These are phyloP conservation scores for Sarocladiaceae sp. DNA, from an alignment of 2,329 filamentous ascomycete genomes.

Conservation along the genomic window DNA sequence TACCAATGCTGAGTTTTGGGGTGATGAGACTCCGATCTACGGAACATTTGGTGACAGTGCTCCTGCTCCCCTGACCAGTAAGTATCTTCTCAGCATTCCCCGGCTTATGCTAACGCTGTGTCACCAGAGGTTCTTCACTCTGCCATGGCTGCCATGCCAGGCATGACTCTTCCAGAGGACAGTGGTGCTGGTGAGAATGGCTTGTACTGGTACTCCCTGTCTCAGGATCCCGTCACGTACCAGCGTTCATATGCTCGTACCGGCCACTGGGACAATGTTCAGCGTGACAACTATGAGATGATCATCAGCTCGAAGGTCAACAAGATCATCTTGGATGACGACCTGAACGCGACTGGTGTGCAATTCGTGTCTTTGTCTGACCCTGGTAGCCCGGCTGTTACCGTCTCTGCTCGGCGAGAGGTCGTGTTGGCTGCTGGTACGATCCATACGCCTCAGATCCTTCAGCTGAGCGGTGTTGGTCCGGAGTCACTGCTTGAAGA, in stretches of 20 bases:
- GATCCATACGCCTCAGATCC: conserved; percentile 32
- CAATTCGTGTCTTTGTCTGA: conserved; percentile 20
- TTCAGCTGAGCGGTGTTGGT: conserved; percentile 42
- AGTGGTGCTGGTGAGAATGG: conserved; percentile 20
- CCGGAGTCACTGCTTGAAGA: conserved; percentile 26
- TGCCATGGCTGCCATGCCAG: conserved; percentile 21
- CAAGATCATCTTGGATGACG: conserved; percentile 18
- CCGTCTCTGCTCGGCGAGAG: conserved; percentile 26
- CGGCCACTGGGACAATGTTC: conserved; percentile 20
- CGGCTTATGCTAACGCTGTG: too few species aligned
- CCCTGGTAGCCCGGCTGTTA: conserved; percentile 15
- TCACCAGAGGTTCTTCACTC: conserved; percentile 17
- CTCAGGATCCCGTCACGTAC: conserved; percentile 17
- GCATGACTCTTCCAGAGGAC: conserved; percentile 19
- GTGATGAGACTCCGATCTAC: conserved; percentile 15
- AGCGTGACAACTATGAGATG: conserved; percentile 21
- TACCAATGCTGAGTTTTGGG: conserved; percentile 18
- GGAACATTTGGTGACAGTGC: conserved; percentile 14
- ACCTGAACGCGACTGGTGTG: conserved; percentile 22
- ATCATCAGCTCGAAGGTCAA: conserved; percentile 19
- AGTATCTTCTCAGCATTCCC: conserved; percentile 1
- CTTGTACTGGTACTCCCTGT: conserved; percentile 22
- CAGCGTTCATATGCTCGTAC: conserved; percentile 21
- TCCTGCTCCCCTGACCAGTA: conserved; percentile 15
- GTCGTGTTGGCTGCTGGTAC: conserved; percentile 33